Evolutionary conservation across 2,329 filamentous ascomycete genomes (phyloP), one percentile per base, ranked within the genome.

Genomic region (Xylariaceae sp.): DNA sequence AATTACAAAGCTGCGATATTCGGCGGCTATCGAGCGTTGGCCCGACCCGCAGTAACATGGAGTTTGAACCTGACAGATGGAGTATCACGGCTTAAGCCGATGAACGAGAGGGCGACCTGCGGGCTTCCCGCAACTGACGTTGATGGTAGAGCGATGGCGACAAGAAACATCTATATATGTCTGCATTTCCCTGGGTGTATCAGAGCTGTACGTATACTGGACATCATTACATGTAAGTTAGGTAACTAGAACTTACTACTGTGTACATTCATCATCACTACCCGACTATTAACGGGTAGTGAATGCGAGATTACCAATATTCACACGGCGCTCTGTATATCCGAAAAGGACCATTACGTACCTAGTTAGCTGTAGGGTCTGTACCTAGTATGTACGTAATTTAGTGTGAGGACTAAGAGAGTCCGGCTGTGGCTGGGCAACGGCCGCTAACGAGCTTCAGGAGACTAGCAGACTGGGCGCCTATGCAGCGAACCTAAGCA

Each of bases 1-100:
- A 41, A 54, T 4, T 37, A 12, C 5, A 16, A 37, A 3, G 54
- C 56, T 61, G 59, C 65, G 62, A 62, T 66, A 58, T 65, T 67
- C 59, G 66, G 66, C 66, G 64, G 65, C 64, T 67, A 67, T 62
- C 61, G 56, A 60, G 55, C 54, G 51, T 55, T 60, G 58, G 37
- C n/a, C 20, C 9, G 56, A 61, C 57, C 57, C 59, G 61, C 57
- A 50, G 55, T 59, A 60, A 56, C 54, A 56, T 63, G 63, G 59
- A 63, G 23, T 54, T 58, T 50, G 58, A 56, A 60, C n/a, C n/a
- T n/a, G n/a, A 55, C 56, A 63, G 58, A 65, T 60, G 61, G 62
- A 56, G 59, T 65, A 60, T 37, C 14, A 37, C 14, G 14, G 9
- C 32, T 37, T 37, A 14, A 14, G 32, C 32, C 14, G 32, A 37